Evolutionary conservation across 1,284 basidiomycete species (phyloP).

Genomic region (Agroathelia rolfsii): DNA sequence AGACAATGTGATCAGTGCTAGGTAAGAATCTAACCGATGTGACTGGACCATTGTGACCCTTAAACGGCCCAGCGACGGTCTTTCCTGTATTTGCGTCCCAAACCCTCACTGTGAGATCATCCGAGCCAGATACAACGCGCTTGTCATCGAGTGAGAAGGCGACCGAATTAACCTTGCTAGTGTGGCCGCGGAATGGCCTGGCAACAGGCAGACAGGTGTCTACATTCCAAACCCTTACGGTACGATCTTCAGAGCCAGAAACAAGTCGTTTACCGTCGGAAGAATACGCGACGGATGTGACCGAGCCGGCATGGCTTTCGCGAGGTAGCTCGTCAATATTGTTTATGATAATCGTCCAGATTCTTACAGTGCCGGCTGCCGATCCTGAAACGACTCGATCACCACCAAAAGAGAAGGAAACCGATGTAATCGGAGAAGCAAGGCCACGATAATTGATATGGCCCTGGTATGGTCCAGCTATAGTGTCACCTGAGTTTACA

Average conservation of each 20-base stretch:
- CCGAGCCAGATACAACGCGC: slow-evolving; percentile 18
- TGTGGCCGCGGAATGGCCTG: slow-evolving; percentile 3
- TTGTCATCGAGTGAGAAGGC: slow-evolving; percentile 15
- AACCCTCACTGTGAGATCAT: slow-evolving; percentile 18
- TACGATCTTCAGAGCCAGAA: slow-evolving; percentile 15
- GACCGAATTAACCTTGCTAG: slow-evolving; percentile 9
- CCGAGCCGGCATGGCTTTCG: too few species aligned
- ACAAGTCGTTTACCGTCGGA: slow-evolving; percentile 10
- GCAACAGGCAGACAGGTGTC: slow-evolving; percentile 11
- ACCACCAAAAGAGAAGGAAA: too few species aligned
- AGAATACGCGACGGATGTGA: slow-evolving; percentile 9
- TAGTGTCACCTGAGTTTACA: slow-evolving; percentile 20
- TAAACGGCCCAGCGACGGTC: slow-evolving; percentile 8
- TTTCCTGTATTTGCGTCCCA: slow-evolving; percentile 22
- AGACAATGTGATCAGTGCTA: slow-evolving; percentile 2
- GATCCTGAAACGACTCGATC: too few species aligned
- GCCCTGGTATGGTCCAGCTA: too few species aligned
- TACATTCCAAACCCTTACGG: slow-evolving; percentile 12
- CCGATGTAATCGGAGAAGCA: too few species aligned
- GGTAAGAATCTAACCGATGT: slow-evolving; percentile 1
- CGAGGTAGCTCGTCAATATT: too few species aligned
- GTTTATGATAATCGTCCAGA: too few species aligned
- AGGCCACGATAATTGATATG: too few species aligned
- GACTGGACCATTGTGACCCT: slow-evolving; percentile 2
- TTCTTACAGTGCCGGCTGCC: too few species aligned